Evolutionary conservation across 192 early-diverging fungal species (phyloP), one percentile per base, ranked within the genome.

Genomic region (Coemansia sp.): DNA sequence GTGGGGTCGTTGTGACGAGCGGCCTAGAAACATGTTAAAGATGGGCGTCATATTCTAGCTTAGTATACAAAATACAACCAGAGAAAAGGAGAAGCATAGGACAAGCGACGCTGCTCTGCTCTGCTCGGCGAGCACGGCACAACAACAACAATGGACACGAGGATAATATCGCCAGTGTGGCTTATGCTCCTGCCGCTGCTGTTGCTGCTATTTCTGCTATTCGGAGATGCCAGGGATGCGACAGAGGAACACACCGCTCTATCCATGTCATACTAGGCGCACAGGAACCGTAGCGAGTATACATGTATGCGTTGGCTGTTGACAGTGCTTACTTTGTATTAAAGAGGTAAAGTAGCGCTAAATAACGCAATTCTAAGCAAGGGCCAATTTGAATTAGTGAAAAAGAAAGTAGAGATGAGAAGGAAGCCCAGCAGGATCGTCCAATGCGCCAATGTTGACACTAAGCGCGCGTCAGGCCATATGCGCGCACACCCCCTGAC

Each of bases 1-100:
- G 41, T 69, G 74, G 62, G 66, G 71, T 46, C 68, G 75, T 68
- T 81, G 79, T 62, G 79, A 81, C 40, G 75, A 66, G 67, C 79
- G 79, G 64, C 79, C 79, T 81, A 81, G 61, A 61, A 81, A 67
- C 41, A 76, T 33, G 68, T 61, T 81, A 64, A 81, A 68, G 31
- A 68, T 69, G 39, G 79, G 79, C 18, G 75, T 50, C 79, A 81
- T 80, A 31, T 22, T 39, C 20, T 4, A 5, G 57, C 31, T 60
- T 60, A 60, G 53, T 3, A 33, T 34, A 43, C 29, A 44, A 44
- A 36, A 41, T 31, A 67, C 36, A 64, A n/a, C 9, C n/a, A 24
- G 20, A 40, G 31, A 41, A 43, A 57, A 57, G 12, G 36, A 46
- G 55, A 29, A 60, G 6, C 3, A 50, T 13, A 61, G 27, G 22